Conservation (phyloP, 2,329 filamentous ascomycete species). For the Penicillium brevicompactum region DNA sequence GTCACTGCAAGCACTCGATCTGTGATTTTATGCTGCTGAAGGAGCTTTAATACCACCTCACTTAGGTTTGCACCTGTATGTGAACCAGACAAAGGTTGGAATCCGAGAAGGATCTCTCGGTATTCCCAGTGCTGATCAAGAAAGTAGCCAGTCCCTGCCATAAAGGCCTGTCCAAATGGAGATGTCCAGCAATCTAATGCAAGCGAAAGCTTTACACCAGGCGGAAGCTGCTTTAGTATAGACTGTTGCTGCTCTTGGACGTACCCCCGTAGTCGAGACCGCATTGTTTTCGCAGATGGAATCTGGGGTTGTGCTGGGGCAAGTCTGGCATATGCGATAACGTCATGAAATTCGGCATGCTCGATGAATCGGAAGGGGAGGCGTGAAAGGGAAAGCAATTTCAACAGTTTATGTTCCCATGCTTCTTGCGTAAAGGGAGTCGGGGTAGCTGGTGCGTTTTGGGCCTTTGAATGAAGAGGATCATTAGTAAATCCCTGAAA, state of each 20-base stretch:
- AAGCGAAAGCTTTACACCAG: background rate
- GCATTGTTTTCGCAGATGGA: background rate
- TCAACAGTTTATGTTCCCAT: background rate
- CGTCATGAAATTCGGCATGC: background rate
- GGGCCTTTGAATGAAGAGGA: background rate
- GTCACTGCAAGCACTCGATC: slow-evolving; percentile 2
- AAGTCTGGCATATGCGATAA: background rate
- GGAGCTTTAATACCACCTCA: background rate
- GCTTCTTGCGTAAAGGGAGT: background rate
- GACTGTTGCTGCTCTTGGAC: background rate
- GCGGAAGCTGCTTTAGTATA: background rate
- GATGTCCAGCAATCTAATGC: slow-evolving; percentile 15
- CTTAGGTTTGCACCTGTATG: slow-evolving; percentile 1
- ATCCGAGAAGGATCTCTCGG: slow-evolving; percentile 11
- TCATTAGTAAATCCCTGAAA: background rate
- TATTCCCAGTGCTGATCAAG: slow-evolving; percentile 7
- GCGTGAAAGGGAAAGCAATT: background rate
- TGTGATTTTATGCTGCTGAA: background rate
- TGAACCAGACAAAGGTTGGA: slow-evolving; percentile 1
- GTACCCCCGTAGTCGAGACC: background rate
- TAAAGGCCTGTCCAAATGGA: slow-evolving; percentile 10
- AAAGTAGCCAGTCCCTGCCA: slow-evolving; percentile 12
- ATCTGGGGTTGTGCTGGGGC: background rate
- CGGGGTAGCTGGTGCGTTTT: background rate
- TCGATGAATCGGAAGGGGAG: slow-evolving; percentile 1